Base-by-base conservation (phyloP, 805 yeast species). In the Clavispora santaluciae region DNA sequence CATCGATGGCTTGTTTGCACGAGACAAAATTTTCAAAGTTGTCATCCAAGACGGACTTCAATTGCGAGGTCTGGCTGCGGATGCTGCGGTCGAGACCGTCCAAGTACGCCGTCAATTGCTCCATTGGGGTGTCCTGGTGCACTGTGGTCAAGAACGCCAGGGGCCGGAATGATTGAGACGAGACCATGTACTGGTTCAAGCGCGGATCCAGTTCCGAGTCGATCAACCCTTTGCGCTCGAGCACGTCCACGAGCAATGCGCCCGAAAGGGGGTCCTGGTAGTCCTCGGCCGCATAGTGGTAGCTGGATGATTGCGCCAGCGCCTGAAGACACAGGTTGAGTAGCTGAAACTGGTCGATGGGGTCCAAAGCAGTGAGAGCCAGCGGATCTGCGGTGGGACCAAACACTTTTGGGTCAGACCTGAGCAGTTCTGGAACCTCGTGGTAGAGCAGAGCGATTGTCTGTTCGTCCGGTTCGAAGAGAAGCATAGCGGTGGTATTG, bases 1-100 rank as follows among this genome's bases (percentile, higher is more conserved):
- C 60, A 46, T 69, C 75, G n/a, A 69, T 66, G 5, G 65, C 52
- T 35, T 54, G 51, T 40, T 69, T 69, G 45, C 70, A 63, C 39
- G 63, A 53, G 38, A 69, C 53, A 38, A 69, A 66, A 36, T 55
- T 55, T 21, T 56, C 48, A 46, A 58, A 69, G 42, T 69, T 67
- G 23, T 59, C 61, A 42, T 66, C 63, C 5, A 69, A 58, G 8
- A 62, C 70, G 2, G 55, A 48, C 42, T 66, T 65, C 45, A 69
- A 57, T 39, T 68, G 63, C 7, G 48, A 42, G 6, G 68, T 61
- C 44, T 69, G 70, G 38, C 58, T 53, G 20, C 60, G 55, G 25
- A 69, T 69, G 29, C 53, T 62, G 15, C 49, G 40, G 42, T 68
- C 68, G 21, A 69, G 54, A n/a, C 48, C 57, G n/a, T 42, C 41